Evolutionary conservation across 2,329 filamentous ascomycete genomes (phyloP), one percentile per base, ranked within the genome.

Genomic region (Akanthomyces lecanii): DNA sequence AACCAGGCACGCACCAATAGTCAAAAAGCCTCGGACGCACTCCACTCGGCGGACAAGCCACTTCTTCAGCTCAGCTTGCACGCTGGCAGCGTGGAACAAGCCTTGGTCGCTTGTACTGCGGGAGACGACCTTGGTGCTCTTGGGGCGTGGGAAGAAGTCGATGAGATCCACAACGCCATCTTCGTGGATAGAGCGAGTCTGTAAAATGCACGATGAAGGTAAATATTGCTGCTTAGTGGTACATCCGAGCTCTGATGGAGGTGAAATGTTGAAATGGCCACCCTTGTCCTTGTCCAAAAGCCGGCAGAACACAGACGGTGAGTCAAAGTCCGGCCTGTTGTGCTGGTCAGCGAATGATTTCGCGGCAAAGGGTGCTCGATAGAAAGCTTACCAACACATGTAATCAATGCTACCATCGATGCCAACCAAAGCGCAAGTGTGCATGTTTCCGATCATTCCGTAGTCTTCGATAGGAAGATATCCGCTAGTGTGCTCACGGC

Each of bases 381-480:
- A 23, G 23, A n/a, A n/a, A 56, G 66, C 80, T 74, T 70, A 86
- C 86, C 89, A 92, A 74, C 89, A 92, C 88, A 92, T 89, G 68
- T 87, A 91, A 71, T 91, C 89, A 63, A 92, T 75, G 66, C 88
- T 89, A 28, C 89, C 89, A 69, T 89, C 86, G 71, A 89, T 89
- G 67, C 87, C 89, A 25, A 90, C 82, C n/a, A 91, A 77, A 16
- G 89, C 89, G 76, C 88, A 90, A 1, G 89, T 92, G 69, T 87
- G 83, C 89, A 92, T 91, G 70, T 92, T 91, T 28, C 89, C 89
- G 69, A 92, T 90, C 74, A 92, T 82, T 62, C 89, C 89, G 79
- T 92, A 92, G 74, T 92, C 85, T 71, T 92, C 89, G 67, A 91
- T 89, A 53, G 83, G 82, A 33, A 85, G 77, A 68, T 85, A 85